These are phyloP conservation scores for Chytriomyces sp. DNA, from an alignment of 192 early-diverging fungal genomes.

Conservation along the genomic window DNA sequence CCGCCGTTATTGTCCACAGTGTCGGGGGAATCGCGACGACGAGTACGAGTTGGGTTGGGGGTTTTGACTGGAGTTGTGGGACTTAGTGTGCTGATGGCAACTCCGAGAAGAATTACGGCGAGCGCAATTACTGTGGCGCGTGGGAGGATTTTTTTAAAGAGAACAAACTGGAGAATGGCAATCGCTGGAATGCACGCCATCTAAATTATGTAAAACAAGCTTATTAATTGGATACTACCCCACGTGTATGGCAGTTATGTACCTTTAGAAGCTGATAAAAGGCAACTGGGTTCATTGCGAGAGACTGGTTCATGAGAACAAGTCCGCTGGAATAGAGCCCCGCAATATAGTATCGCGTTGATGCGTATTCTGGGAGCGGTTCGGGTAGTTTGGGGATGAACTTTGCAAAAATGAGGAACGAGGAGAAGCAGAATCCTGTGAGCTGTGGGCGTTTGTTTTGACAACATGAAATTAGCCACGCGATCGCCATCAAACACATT, in stretches of 20 bases:
- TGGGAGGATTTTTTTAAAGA: slow-evolving; percentile 6
- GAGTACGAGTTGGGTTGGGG: background rate
- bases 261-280: slow-evolving; percentile 34
- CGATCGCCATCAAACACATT: background rate
- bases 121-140: slow-evolving; percentile 20
- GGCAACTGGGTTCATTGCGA: slow-evolving; percentile 32
- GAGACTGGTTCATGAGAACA: slow-evolving; percentile 36
- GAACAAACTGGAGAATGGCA: slow-evolving; percentile 23
- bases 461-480: background rate
- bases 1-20: background rate
- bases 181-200: slow-evolving; percentile 35
- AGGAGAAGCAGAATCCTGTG: slow-evolving; percentile 13
- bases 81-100: slow-evolving; percentile 18
- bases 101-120: slow-evolving; percentile 30
- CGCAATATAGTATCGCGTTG: slow-evolving; percentile 16
- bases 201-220: background rate
- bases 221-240: no score
- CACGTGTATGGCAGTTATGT: no score
- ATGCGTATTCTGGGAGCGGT: slow-evolving; percentile 11
- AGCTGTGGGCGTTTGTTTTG: background rate
- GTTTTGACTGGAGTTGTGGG: background rate
- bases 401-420: slow-evolving; percentile 11
- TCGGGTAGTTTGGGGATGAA: slow-evolving; percentile 29
- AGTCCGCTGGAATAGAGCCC: slow-evolving; percentile 28
- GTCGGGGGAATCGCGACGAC: background rate